Percentiles rank a stretch among this genome's conserved stretches.
Evolutionary conservation across 176 grass and related monocot species (phyloP).

Genomic region (Triticum turgidum): DNA sequence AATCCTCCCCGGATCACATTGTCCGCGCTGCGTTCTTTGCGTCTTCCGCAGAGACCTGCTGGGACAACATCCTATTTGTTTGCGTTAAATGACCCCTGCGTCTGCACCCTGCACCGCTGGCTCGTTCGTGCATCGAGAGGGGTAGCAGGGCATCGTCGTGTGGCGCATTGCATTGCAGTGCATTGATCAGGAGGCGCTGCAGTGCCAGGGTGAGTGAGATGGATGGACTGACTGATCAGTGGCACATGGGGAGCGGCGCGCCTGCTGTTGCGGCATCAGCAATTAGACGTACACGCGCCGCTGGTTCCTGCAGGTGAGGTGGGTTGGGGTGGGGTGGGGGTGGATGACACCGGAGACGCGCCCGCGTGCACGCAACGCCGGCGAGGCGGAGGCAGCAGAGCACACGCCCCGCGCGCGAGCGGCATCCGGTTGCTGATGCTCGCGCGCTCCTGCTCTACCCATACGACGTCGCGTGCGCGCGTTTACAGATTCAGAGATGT

Average conservation of each 20-base stretch:
- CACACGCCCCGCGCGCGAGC: no score
- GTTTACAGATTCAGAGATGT: no score
- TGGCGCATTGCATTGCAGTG: no score
- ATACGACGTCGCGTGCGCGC: no score
- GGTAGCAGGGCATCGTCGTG: no score
- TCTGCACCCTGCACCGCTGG: no score
- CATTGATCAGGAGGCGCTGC: conserved; percentile 2
- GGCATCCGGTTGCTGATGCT: no score
- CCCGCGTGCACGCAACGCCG: conserved; percentile 16
- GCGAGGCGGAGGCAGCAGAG: no score
- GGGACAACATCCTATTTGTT: not conserved
- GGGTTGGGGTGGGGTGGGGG: not conserved
- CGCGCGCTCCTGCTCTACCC: no score
- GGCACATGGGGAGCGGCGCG: not conserved
- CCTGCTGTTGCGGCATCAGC: conserved; percentile 3
- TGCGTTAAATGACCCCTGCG: not conserved
- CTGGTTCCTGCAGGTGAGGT: not conserved
- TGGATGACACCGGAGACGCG: not conserved
- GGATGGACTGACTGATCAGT: not conserved
- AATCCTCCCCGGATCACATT: not conserved
- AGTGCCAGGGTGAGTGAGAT: not conserved
- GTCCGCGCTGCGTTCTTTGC: no score
- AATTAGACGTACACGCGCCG: conserved; percentile 2
- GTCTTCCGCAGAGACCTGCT: not conserved
- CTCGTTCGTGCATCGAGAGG: no score